phyloP scores from a whole-genome alignment of 2,329 filamentous ascomycete species.

The Mycosphaerelloides madeirae region DNA sequence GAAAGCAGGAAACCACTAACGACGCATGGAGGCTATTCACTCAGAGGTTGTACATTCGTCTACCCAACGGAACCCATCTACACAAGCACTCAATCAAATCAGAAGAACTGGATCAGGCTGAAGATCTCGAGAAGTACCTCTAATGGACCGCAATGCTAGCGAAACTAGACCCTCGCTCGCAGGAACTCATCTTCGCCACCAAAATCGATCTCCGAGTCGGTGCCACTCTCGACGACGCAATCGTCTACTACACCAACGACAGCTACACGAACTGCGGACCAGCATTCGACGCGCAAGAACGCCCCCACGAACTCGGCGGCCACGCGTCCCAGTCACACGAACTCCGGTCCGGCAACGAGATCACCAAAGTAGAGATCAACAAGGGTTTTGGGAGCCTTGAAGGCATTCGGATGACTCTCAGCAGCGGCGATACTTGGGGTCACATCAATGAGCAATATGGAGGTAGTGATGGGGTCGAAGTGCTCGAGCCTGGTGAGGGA shows the following conservation, averaged over 20 bases:
- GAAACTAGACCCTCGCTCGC: too few relatives aligned
- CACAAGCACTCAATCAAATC: constrained; percentile 35
- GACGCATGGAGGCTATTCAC: constrained; percentile 36
- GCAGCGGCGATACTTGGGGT: constrained; percentile 29
- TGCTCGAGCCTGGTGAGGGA: constrained; percentile 29
- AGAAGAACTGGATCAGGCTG: constrained; percentile 13
- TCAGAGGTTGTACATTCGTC: constrained; percentile 31
- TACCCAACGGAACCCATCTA: constrained; percentile 39
- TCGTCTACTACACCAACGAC: constrained; percentile 45
- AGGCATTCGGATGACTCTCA: constrained; percentile 32
- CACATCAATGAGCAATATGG: constrained; percentile 18
- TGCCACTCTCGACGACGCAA: constrained; percentile 42
- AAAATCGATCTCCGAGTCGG: constrained; percentile 46
- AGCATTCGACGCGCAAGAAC: constrained; percentile 21
- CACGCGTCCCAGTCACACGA: constrained; percentile 29
- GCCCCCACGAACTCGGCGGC: constrained; percentile 32
- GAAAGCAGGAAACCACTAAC: constrained; percentile 31
- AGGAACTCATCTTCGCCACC: constrained; percentile 30
- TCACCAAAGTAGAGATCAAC: constrained; percentile 33
- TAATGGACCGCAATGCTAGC: constrained; percentile 10
- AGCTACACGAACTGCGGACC: constrained; percentile 42
- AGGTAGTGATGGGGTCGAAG: constrained; percentile 13
- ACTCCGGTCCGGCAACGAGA: constrained; percentile 27
- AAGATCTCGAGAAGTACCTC: constrained; percentile 13
- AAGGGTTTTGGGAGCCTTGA: constrained; percentile 14